Evolutionary conservation across 345 rosid species (phyloP).

Genomic region (Triadica sebifera): DNA sequence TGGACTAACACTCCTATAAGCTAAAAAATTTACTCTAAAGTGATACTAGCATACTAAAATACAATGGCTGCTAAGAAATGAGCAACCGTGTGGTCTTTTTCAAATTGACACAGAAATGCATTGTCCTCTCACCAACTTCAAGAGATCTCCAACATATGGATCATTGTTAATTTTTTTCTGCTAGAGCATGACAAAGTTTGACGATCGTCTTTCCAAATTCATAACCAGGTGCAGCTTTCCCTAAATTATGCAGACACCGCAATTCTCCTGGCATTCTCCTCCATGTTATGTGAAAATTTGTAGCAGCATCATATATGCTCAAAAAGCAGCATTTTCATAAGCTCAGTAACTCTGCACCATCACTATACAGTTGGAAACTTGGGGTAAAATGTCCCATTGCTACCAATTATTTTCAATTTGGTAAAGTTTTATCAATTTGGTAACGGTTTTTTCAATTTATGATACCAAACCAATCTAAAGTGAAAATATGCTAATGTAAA

Average conservation of each 20-base stretch:
- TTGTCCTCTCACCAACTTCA: constrained; percentile 37
- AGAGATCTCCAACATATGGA: constrained; percentile 43
- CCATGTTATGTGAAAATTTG: constrained; percentile 35
- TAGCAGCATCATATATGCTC: neutral
- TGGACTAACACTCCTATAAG: too few species aligned
- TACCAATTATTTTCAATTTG: too few species aligned
- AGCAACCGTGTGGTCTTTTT: neutral
- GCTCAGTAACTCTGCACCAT: neutral
- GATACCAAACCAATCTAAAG: too few species aligned
- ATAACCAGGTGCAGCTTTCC: constrained; percentile 58
- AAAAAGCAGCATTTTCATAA: neutral
- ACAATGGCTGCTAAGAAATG: neutral
- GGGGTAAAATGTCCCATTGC: too few species aligned
- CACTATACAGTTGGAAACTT: neutral
- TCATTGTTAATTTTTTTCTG: constrained; percentile 45
- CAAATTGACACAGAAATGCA: neutral
- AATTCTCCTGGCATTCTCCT: constrained; percentile 33
- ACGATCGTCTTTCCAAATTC: constrained; percentile 45
- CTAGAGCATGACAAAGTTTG: constrained; percentile 48
- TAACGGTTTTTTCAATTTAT: too few species aligned
- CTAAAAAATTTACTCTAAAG: neutral
- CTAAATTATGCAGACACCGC: constrained; percentile 50
- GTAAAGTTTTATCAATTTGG: too few species aligned
- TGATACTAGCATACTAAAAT: neutral
- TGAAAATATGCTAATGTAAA: too few species aligned